phyloP scores from a whole-genome alignment of 148 eudicot genomes.

The Diospyros kaki region DNA sequence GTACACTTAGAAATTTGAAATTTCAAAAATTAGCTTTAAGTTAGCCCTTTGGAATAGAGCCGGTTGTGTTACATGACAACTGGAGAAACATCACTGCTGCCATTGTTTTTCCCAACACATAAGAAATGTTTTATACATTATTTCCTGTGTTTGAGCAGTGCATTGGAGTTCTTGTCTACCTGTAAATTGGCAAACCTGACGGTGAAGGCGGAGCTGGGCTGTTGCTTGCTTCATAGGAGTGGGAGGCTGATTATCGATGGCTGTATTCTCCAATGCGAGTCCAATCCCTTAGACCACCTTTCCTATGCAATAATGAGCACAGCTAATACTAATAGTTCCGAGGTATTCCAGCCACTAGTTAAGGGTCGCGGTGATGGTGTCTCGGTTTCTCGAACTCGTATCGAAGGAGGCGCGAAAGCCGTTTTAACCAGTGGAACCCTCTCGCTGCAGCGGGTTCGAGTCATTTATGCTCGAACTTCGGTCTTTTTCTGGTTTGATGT shows the following conservation, averaged over 20 bases:
- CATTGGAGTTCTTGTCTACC: slow-evolving; percentile 88
- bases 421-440: slow-evolving; percentile 78
- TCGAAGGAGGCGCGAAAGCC: slow-evolving; percentile 95
- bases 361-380: slow-evolving; percentile 63
- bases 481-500: slow-evolving; percentile 94
- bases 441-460: slow-evolving; percentile 75
- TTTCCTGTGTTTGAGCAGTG: slow-evolving; percentile 49
- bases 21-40: no score
- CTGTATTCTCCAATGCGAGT: slow-evolving; percentile 87
- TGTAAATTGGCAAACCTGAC: slow-evolving; percentile 89
- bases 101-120: slow-evolving; percentile 6
- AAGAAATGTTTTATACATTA: slow-evolving; percentile 10
- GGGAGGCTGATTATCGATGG: slow-evolving; percentile 85
- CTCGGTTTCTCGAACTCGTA: slow-evolving; percentile 71
- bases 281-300: slow-evolving; percentile 82
- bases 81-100: slow-evolving; percentile 2
- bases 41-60: no score
- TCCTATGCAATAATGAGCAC: slow-evolving; percentile 87
- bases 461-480: slow-evolving; percentile 71
- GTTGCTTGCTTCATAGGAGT: slow-evolving; percentile 92
- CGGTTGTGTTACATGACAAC: not conserved
- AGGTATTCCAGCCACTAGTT: slow-evolving; percentile 29
- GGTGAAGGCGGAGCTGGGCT: slow-evolving; percentile 86
- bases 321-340: slow-evolving; percentile 37
- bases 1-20: not conserved